Evolutionary conservation across 176 grass and related monocot genomes (phyloP).

Genomic region (Tillandsia leiboldiana): DNA sequence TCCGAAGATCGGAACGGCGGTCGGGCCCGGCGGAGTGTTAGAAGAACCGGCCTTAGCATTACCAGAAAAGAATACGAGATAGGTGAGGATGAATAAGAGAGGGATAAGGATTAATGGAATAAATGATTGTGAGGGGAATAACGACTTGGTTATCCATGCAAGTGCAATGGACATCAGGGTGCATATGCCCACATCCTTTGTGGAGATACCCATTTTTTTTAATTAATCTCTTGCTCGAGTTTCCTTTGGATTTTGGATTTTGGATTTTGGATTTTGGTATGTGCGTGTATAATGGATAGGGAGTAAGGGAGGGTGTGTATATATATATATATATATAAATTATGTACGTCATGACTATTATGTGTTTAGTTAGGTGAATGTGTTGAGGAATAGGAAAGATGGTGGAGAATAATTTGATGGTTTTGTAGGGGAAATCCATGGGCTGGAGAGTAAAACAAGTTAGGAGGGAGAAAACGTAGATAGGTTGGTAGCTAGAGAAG

Average conservation of each 20-base stretch:
- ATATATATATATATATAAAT: too few species aligned
- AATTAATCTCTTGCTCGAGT: not conserved
- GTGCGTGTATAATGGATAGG: not conserved
- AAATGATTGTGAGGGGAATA: not conserved
- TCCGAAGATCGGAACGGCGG: constrained; percentile 2
- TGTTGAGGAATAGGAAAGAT: not conserved
- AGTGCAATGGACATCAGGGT: not conserved
- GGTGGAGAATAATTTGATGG: not conserved
- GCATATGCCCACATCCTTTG: not conserved
- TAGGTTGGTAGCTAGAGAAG: not conserved
- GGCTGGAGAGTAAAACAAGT: not conserved
- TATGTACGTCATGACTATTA: too few species aligned
- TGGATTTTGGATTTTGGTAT: not conserved
- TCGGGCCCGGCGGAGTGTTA: constrained; percentile 16
- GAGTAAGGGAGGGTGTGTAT: not conserved
- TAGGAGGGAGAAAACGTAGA: not conserved
- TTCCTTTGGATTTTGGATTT: not conserved
- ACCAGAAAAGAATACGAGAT: not conserved
- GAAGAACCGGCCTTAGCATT: not conserved
- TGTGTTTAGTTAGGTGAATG: too few species aligned
- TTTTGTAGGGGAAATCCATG: not conserved
- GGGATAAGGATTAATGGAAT: constrained; percentile 9
- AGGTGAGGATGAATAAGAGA: constrained; percentile 4
- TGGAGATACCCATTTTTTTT: not conserved
- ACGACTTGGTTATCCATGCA: not conserved